These are phyloP conservation scores for Marsdenia floribunda DNA, from an alignment of 257 asterid species.

Conservation along the genomic window DNA sequence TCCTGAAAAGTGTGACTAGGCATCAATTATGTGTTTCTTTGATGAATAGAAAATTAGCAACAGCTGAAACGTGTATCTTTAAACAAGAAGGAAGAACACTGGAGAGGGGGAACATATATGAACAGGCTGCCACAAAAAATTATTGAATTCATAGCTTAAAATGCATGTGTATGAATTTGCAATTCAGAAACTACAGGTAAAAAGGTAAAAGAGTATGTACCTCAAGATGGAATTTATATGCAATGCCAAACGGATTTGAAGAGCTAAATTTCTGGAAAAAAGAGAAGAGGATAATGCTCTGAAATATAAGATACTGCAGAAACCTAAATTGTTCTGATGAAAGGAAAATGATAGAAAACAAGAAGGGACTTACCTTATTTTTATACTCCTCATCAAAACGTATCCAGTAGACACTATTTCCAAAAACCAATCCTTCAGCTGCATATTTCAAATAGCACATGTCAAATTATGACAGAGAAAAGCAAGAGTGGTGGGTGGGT, in stretches of 20 bases:
- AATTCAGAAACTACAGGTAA: not conserved
- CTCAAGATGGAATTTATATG: conserved; percentile 93
- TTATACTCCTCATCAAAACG: conserved; percentile 71
- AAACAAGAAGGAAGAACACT: not conserved
- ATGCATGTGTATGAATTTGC: not conserved
- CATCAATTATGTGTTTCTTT: not conserved
- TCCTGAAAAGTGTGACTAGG: conserved; percentile 47
- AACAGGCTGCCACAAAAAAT: not conserved
- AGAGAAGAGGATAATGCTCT: conserved; percentile 11
- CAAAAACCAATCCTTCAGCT: conserved; percentile 86
- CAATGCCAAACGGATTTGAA: conserved; percentile 87
- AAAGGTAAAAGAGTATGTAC: conserved; percentile 25
- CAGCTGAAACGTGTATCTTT: not conserved
- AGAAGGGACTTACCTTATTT: conserved; percentile 48
- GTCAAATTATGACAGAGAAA: conserved; percentile 4
- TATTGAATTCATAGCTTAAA: conserved; percentile 1
- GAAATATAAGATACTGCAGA: not conserved
- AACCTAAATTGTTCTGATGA: not conserved
- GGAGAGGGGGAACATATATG: not conserved
- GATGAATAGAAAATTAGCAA: not conserved
- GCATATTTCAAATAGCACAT: conserved; percentile 28
- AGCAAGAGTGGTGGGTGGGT: no score
- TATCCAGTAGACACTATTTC: conserved; percentile 89
- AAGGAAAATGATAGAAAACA: not conserved
- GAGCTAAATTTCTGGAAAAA: conserved; percentile 71